phyloP scores from a whole-genome alignment of 257 asterid genomes.

The Primulina tabacum region DNA sequence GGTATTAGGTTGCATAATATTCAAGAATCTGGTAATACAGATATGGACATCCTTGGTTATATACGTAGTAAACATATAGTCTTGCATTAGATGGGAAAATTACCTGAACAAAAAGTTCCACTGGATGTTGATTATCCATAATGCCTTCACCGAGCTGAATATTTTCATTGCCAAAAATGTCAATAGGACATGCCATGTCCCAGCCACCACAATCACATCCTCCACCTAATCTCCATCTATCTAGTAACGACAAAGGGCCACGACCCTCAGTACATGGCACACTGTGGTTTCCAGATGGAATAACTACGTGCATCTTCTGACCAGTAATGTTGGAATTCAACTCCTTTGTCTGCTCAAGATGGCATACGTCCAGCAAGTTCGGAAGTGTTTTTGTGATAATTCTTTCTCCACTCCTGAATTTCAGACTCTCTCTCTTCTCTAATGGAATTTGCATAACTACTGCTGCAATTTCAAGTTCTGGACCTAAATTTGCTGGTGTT shows the following conservation, averaged over 20 bases:
- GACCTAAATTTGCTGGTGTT: conserved; percentile 44
- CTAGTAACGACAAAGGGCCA: conserved; percentile 74
- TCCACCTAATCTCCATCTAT: conserved; percentile 91
- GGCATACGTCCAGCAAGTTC: conserved; percentile 42
- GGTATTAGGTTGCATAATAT: neutral
- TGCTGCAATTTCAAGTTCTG: conserved; percentile 75
- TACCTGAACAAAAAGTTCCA: conserved; percentile 8
- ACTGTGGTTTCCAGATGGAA: conserved; percentile 83
- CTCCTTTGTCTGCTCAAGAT: conserved; percentile 32
- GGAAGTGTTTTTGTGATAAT: conserved; percentile 33
- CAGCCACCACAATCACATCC: conserved; percentile 98
- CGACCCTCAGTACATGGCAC: conserved; percentile 53
- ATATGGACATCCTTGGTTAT: neutral
- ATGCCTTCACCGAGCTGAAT: conserved; percentile 37
- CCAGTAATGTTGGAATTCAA: conserved; percentile 20
- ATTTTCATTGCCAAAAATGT: conserved; percentile 46
- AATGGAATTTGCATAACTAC: conserved; percentile 61
- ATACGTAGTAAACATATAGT: neutral
- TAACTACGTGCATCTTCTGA: conserved; percentile 64
- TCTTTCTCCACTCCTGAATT: conserved; percentile 43
- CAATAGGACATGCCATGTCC: conserved; percentile 93
- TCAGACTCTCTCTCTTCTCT: conserved; percentile 69
- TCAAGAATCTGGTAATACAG: neutral
- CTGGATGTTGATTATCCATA: conserved; percentile 36
- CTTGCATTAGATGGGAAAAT: neutral